Conservation (phyloP, 805 yeast genomes). For the Isabelozyma rhagii region DNA sequence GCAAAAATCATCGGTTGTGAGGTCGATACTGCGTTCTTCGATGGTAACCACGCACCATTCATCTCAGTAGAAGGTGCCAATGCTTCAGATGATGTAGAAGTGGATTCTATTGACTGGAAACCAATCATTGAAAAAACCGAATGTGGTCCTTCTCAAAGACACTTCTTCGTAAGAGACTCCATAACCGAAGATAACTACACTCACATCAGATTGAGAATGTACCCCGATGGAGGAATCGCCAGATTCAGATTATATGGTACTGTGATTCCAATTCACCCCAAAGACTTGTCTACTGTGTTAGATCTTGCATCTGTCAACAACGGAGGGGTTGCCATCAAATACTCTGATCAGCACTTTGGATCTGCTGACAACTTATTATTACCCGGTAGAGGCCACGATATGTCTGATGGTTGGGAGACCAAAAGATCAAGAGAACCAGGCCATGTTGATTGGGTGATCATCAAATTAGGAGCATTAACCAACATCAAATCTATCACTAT, state of each 20-base stretch:
- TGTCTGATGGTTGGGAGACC: constrained; percentile 99
- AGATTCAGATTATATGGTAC: constrained; percentile 86
- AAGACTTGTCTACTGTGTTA: constrained; percentile 40
- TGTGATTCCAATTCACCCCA: constrained; percentile 69
- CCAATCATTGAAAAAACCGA: constrained; percentile 63
- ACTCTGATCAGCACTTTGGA: constrained; percentile 93
- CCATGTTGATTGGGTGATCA: constrained; percentile 89
- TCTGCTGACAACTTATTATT: constrained; percentile 83
- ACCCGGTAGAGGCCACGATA: constrained; percentile 93
- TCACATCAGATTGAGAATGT: constrained; percentile 83
- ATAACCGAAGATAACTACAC: constrained; percentile 66
- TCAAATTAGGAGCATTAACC: constrained; percentile 69
- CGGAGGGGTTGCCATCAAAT: constrained; percentile 85
- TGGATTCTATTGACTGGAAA: constrained; percentile 58
- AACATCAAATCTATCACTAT: constrained; percentile 59
- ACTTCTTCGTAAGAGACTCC: constrained; percentile 65
- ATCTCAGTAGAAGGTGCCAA: constrained; percentile 77
- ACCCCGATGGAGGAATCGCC: constrained; percentile 98
- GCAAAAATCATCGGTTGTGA: constrained; percentile 82
- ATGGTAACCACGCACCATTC: constrained; percentile 92
- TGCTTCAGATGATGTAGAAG: constrained; percentile 30
- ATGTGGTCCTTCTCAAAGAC: constrained; percentile 89
- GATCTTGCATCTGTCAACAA: constrained; percentile 80
- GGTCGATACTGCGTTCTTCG: constrained; percentile 89
- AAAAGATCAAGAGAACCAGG: constrained; percentile 78